Base-by-base conservation (phyloP, 176 grass and related monocot species). In the Cenchrus fungigraminus region DNA sequence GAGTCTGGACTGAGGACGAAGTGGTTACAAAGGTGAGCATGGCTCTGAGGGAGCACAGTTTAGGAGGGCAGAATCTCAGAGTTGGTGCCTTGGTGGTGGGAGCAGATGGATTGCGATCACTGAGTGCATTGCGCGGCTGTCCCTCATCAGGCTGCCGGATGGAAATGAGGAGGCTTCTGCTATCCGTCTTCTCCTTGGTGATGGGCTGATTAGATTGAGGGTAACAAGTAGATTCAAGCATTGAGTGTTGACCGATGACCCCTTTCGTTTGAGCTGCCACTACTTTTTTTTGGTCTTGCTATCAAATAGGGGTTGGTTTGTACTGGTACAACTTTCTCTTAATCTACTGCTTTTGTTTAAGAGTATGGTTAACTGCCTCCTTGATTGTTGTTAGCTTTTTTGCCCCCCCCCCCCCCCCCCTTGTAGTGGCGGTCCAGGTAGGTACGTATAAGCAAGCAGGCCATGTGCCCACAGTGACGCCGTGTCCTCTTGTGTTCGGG, bases 21-120 rank as follows among this genome's bases (percentile, higher is more conserved):
- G 70, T 85, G 63, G 77, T 65, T 74, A 13, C 16, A 51, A 59
- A 88, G 78, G 59, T 80, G 90, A 79, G 67, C 83, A 89, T 86
- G 9, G 59, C 47, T 34, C 29, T 70, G 80, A 37, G 61, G 47
- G 13, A 28, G 79, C 42, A 58, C 40, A 37, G 40, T 22, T 47
- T 25, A 76, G 34, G 56, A 47, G 68, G 11, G 22, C 47, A 77
- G 81, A 89, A 83, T 89, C 87, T 83, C 73, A 72, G 83, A 68
- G 60, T n/a, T 89, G 82, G 42, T 89, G 66, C 77, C 59, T n/a
- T 89, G 82, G 42, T 89, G 66, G 85, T 89, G 58, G 85, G 59
- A 47, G 85, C 49, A 65, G 78, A 81, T 73, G 50, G 45, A 79
- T 73, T 34, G 31, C 54, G 31, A 86, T 44, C 77, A 73, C 58